These are phyloP conservation scores for Mucor saturninus DNA, from an alignment of 371 early-diverging fungal species.

Conservation along the genomic window DNA sequence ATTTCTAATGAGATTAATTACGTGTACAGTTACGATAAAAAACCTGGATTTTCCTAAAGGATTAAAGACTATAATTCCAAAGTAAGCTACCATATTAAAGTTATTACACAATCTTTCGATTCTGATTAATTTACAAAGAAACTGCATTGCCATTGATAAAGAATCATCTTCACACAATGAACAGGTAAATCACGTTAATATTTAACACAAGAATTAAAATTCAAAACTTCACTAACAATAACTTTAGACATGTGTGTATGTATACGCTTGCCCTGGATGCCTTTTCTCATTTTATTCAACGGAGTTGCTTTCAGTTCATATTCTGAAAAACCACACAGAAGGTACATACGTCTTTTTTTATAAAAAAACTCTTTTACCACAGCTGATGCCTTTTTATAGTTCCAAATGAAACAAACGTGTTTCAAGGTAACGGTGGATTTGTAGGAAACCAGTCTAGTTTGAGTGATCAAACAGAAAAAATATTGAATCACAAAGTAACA, in stretches of 20 bases:
- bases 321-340: conserved; percentile 11
- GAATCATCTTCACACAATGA: conserved; percentile 12
- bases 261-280: conserved; percentile 11
- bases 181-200: conserved; percentile 6
- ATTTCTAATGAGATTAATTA: conserved; percentile 13
- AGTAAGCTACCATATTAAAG: conserved; percentile 10
- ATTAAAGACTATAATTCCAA: conserved; percentile 14
- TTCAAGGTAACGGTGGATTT: conserved; percentile 10
- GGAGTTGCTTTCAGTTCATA: conserved; percentile 11
- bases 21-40: conserved; percentile 7
- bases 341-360: conserved; percentile 10
- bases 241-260: conserved; percentile 7
- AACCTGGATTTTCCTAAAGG: conserved; percentile 10
- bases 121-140: conserved; percentile 16
- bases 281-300: conserved; percentile 9
- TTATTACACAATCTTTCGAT: conserved; percentile 13
- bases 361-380: conserved; percentile 4
- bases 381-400: conserved; percentile 12
- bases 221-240: neutral
- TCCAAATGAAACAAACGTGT: conserved; percentile 15
- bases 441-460: conserved; percentile 11
- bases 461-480: conserved; percentile 15
- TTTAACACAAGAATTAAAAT: conserved; percentile 8
- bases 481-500: conserved; percentile 13
- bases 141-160: conserved; percentile 11